These are phyloP conservation scores for Lachnellula occidentalis DNA, from an alignment of 2,329 filamentous ascomycete genomes.

Conservation along the genomic window DNA sequence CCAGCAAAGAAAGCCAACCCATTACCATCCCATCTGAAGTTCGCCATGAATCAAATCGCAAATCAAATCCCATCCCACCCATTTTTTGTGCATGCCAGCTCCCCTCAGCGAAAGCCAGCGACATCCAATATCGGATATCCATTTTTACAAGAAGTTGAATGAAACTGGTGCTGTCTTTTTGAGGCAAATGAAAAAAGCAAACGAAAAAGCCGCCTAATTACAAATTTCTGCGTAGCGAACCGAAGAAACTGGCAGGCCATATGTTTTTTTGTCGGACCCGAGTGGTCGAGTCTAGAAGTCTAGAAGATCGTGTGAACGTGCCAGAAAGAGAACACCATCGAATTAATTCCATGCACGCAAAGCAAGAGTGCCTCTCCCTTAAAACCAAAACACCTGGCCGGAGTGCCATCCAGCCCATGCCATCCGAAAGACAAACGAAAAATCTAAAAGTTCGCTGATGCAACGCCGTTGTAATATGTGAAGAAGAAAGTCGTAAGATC, in stretches of 20 bases:
- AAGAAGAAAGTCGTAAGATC: conserved; percentile 33
- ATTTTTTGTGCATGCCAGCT: conserved; percentile 28
- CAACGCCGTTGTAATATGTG: conserved; percentile 25
- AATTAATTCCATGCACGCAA: conserved; percentile 18
- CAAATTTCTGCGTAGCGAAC: conserved; percentile 31
- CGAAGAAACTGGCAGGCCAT: conserved; percentile 22
- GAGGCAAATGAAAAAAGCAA: conserved; percentile 29
- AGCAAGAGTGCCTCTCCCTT: conserved; percentile 28
- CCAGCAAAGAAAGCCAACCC: background rate
- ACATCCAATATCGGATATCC: conserved; percentile 21
- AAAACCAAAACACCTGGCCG: conserved; percentile 33
- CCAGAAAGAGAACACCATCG: conserved; percentile 24
- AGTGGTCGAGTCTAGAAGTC: conserved; percentile 19
- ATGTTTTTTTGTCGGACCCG: conserved; percentile 23
- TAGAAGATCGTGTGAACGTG: conserved; percentile 27
- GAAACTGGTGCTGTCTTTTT: background rate
- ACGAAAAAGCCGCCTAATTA: conserved; percentile 33
- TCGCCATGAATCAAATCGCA: background rate
- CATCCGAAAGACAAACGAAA: conserved; percentile 31
- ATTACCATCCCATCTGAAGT: conserved; percentile 2
- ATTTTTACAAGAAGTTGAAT: conserved; percentile 32
- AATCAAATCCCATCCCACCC: conserved; percentile 18
- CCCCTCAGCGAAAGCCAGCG: conserved; percentile 19
- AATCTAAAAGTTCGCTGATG: conserved; percentile 28
- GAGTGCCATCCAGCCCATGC: conserved; percentile 31